phyloP scores from a whole-genome alignment of 2,329 filamentous ascomycete genomes.

The Alternaria rosae region DNA sequence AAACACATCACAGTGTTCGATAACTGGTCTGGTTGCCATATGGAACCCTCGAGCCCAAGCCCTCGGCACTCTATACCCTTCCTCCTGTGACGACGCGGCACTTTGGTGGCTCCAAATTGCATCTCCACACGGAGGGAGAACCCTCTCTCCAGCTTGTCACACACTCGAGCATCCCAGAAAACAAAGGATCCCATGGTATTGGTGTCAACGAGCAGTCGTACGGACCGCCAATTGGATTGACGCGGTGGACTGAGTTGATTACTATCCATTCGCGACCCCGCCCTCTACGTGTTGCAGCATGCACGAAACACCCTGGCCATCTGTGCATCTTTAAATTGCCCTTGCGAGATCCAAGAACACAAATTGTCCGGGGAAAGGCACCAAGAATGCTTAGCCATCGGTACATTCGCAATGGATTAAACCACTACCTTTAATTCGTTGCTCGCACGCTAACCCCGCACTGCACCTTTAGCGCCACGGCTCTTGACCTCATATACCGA shows the following conservation, averaged over 20 bases:
- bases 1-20: background rate
- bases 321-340: conserved; percentile 5
- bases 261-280: conserved; percentile 18
- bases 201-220: background rate
- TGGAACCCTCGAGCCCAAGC: background rate
- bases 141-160: background rate
- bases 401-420: conserved; percentile 5
- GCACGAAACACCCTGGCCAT: background rate
- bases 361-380: conserved; percentile 23
- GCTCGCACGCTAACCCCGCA: conserved; percentile 27
- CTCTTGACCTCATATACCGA: conserved; percentile 28
- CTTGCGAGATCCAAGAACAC: conserved; percentile 21
- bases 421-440: conserved; percentile 16
- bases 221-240: background rate
- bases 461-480: background rate
- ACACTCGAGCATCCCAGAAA: background rate
- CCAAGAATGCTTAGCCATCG: conserved; percentile 20
- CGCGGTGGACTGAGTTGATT: background rate
- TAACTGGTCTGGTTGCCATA: background rate
- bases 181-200: background rate
- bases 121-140: background rate
- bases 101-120: background rate
- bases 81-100: background rate
- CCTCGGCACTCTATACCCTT: background rate
- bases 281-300: conserved; percentile 24